Conservation (phyloP, 768 basidiomycete species). For the Leccinum pellstonianum region DNA sequence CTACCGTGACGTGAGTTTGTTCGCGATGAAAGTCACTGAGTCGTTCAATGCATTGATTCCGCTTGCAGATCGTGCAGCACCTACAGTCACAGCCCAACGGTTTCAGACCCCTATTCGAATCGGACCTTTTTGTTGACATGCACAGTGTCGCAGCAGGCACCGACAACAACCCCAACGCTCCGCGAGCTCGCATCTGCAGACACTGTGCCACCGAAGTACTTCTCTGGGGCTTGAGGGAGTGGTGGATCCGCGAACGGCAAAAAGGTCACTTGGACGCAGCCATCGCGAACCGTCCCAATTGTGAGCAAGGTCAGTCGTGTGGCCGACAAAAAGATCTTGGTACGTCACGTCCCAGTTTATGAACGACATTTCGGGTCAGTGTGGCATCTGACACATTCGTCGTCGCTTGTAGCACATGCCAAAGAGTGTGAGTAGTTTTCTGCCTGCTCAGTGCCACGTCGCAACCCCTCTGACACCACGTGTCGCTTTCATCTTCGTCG, state of each 20-base stretch:
- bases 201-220: conserved; percentile 74
- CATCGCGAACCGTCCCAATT: conserved; percentile 64
- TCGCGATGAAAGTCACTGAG: background rate
- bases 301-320: conserved; percentile 61
- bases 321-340: conserved; percentile 63
- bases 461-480: conserved; percentile 2
- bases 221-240: conserved; percentile 72
- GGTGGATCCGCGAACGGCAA: conserved; percentile 80
- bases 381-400: conserved; percentile 11
- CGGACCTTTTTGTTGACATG: conserved; percentile 68
- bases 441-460: background rate
- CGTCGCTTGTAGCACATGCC: conserved; percentile 54
- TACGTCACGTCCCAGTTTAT: conserved; percentile 33
- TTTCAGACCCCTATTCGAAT: conserved; percentile 66
- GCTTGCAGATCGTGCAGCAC: conserved; percentile 56
- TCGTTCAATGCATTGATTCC: conserved; percentile 10
- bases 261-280: conserved; percentile 61
- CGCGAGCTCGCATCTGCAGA: conserved; percentile 65
- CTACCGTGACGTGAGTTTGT: conserved; percentile 66
- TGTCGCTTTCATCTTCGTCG: background rate
- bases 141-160: conserved; percentile 54
- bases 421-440: conserved; percentile 60
- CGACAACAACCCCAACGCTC: conserved; percentile 56
- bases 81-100: conserved; percentile 59
- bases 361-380: background rate